Base-by-base conservation (phyloP, 2,329 filamentous ascomycete species). In the Trichoderma sp. region DNA sequence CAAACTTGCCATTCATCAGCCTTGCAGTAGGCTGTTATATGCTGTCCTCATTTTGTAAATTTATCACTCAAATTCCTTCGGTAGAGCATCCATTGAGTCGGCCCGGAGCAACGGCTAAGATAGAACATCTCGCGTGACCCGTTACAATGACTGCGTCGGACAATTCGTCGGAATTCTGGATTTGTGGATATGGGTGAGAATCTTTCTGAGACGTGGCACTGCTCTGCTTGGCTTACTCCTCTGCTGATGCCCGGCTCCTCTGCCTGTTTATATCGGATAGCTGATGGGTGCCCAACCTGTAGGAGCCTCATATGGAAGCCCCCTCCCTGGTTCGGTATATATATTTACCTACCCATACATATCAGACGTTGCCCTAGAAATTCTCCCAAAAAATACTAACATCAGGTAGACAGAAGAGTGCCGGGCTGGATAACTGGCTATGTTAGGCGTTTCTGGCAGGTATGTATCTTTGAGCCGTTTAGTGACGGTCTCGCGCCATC, bases 221-320 rank as follows among this genome's bases (percentile, higher is more conserved):
- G 51, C 37, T 46, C 55, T 30, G 60, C 60, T 64, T 18, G 46
- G 49, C 60, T 39, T 54, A 34, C 49, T 64, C 39, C 52, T 61
- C 11, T 59, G 68, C 28, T 63, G 34, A n/a, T 64, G 54, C 43
- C 59, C 46, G 6, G 18, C n/a, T 32, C 13, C 24, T 39, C 24
- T 14, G 34, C 61, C 46, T 24, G 28, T 56, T 34, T 34, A 21
- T 34, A 58, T 66, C 63, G 49, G 34, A 55, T 66, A 52, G 56
- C 63, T 66, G 39, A 66, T 58, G 51, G 52, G 56, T 59, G 24
- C 52, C 59, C 55, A 37, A 59, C 28, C 39, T 49, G 26, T 49
- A 83, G 95, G 82, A 97, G 94, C 79, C 82, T 99, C 78, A 97
- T 99, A 75, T 99, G 94, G 94, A 99, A 98, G 80, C 95, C 96